These are phyloP conservation scores for Evansstolkia leycettana DNA, from an alignment of 495 filamentous ascomycete genomes.

Conservation along the genomic window DNA sequence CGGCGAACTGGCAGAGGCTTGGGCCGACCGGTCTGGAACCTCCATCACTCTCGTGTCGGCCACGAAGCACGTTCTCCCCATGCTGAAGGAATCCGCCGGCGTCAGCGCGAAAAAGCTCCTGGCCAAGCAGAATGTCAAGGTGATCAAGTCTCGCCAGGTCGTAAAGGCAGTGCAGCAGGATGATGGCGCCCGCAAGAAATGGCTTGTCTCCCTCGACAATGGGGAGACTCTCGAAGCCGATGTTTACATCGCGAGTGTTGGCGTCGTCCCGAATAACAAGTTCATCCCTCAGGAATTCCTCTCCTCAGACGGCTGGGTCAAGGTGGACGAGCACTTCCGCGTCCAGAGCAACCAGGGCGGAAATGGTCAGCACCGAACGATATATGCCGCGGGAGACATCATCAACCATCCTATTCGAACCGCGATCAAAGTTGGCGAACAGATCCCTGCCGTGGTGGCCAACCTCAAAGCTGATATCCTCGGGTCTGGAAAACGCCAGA, in stretches of 20 bases:
- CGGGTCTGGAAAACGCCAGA: slow-evolving; percentile 9
- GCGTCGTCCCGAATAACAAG: slow-evolving; percentile 46
- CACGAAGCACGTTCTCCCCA: slow-evolving; percentile 20
- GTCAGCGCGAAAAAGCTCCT: slow-evolving; percentile 15
- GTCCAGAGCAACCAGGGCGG: slow-evolving; percentile 16
- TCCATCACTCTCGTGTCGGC: slow-evolving; percentile 35
- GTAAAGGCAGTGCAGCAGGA: slow-evolving; percentile 5
- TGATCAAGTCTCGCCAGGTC: slow-evolving; percentile 11
- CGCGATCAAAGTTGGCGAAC: slow-evolving; percentile 14
- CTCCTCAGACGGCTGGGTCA: slow-evolving; percentile 37
- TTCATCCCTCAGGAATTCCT: slow-evolving; percentile 42
- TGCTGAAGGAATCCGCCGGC: slow-evolving; percentile 16
- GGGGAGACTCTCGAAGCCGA: slow-evolving; percentile 35
- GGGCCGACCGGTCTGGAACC: slow-evolving; percentile 21
- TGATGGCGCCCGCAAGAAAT: slow-evolving; percentile 6
- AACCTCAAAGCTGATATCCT: slow-evolving; percentile 24
- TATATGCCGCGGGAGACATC: slow-evolving; percentile 31
- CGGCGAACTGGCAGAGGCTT: slow-evolving; percentile 43
- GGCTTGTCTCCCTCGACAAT: slow-evolving; percentile 26
- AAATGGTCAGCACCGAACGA: slow-evolving; percentile 1
- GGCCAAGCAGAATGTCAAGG: slow-evolving; percentile 13
- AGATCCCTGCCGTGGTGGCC: slow-evolving; percentile 14
- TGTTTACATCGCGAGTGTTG: slow-evolving; percentile 52
- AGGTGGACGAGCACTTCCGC: slow-evolving; percentile 42
- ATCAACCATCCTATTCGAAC: slow-evolving; percentile 20